Evolutionary conservation across 2,329 filamentous ascomycete genomes (phyloP), one percentile per base, ranked within the genome.

Genomic region (Cladophialophora bantiana): DNA sequence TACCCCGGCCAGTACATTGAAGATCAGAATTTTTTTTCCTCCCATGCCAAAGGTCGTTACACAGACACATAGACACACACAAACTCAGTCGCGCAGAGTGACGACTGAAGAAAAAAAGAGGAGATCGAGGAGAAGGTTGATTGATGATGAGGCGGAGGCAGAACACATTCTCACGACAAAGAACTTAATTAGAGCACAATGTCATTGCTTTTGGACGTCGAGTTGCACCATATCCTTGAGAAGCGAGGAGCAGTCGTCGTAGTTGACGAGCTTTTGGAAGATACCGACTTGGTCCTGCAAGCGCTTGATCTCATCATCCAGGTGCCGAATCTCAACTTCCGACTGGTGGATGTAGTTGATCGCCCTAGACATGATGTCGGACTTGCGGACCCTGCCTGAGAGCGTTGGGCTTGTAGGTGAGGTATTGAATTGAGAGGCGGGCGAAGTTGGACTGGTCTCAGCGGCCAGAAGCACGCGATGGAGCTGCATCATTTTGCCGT

Each of bases 401-500:
- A 7, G 18, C n/a, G 42, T 13, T 9, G 52, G 13, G 7, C 13
- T 35, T 35, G 45, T 34, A 15, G 48, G 32, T 35, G 59, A 48
- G 34, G 36, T 18, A 10, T 13, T 48, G 48, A 38, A 34, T 7
- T 20, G 35, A 32, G 59, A 53, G 48, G 32, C 45, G 32, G 32
- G 15, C 45, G 32, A 35, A 2, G 42, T 36, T n/a, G 31, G 45
- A n/a, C 9, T 58, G 26, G 32, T 38, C 34, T 70, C 65, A 10
- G 57, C 54, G 50, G 42, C 60, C n/a, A 66, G 56, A 7, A 70
- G 52, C 32, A 61, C 58, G 32, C 58, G 54, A 38, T 70, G 66
- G 20, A 70, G 63, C 40, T 70, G 64, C 48, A 61, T 59, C 50
- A 70, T 68, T 15, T 70, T 70, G 20, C 59, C 63, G 38, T 70